A percentile compares a stretch with the other conserved stretches of the same genome.
Evolutionary conservation across 176 grass and related monocot species (phyloP).

Genomic region (Lolium perenne): DNA sequence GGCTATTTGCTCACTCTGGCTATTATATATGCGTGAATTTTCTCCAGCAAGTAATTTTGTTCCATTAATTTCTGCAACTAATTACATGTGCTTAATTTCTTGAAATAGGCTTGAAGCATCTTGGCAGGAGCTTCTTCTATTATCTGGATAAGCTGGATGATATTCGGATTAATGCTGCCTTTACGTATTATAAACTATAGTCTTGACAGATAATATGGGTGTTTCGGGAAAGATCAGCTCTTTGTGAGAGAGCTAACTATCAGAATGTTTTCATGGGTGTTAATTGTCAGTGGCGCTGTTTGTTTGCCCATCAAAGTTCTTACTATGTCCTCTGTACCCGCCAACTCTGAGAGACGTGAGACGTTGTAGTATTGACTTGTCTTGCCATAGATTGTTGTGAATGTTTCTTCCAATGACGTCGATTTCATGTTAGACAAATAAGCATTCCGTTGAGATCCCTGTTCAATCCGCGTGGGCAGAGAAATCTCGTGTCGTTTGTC

Average conservation of each 20-base stretch:
- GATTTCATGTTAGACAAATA: too few relatives aligned
- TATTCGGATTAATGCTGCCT: conserved; percentile 20
- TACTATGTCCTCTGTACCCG: conserved; percentile 32
- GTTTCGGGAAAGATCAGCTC: conserved; percentile 42
- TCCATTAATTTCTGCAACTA: background rate
- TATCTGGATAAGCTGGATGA: conserved; percentile 18
- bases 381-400: conserved; percentile 37
- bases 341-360: background rate
- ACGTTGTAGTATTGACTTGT: conserved; percentile 42
- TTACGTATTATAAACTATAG: conserved; percentile 46
- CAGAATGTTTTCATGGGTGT: conserved; percentile 56
- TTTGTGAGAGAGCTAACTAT: conserved; percentile 37
- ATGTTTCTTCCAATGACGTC: background rate
- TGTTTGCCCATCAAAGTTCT: conserved; percentile 28
- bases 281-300: conserved; percentile 14
- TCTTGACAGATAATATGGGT: conserved; percentile 54
- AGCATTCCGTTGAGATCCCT: too few relatives aligned
- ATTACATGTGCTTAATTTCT: background rate
- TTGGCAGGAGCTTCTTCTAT: conserved; percentile 32
- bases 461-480: too few relatives aligned
- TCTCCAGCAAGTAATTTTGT: background rate
- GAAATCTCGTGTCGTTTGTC: too few relatives aligned
- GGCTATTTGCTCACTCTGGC: background rate
- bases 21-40: background rate
- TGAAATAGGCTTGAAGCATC: conserved; percentile 52